Percentiles rank a stretch among this genome's conserved stretches.
Evolutionary conservation across 2,329 filamentous ascomycete genomes (phyloP).

Genomic region (Botrytis galanthina): DNA sequence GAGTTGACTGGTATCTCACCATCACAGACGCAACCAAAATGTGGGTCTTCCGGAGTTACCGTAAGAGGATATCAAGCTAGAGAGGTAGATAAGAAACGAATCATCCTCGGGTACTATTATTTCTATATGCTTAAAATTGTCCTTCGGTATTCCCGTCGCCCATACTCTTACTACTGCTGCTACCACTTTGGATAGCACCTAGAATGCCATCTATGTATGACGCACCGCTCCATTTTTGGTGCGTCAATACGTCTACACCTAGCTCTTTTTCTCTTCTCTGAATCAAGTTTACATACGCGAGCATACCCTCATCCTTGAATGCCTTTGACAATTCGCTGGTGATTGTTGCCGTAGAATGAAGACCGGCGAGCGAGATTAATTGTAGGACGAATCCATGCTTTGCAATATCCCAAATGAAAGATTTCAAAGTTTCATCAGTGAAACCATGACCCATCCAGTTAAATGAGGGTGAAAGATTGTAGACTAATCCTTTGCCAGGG

Average conservation of each 20-base stretch:
- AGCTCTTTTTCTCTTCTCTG: slow-evolving; percentile 85
- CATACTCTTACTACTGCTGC: slow-evolving; percentile 87
- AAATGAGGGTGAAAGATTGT: slow-evolving; percentile 95
- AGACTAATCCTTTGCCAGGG: slow-evolving; percentile 86
- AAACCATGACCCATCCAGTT: slow-evolving; percentile 99
- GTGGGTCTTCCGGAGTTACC: not conserved
- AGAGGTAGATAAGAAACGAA: not conserved
- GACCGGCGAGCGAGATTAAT: slow-evolving; percentile 63
- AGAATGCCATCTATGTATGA: slow-evolving; percentile 84
- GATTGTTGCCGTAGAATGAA: slow-evolving; percentile 64
- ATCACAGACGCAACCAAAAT: not conserved
- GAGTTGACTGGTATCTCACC: not conserved
- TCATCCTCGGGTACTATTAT: not conserved
- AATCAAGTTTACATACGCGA: slow-evolving; percentile 93
- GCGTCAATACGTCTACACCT: slow-evolving; percentile 44
- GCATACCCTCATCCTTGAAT: slow-evolving; percentile 92
- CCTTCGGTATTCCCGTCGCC: slow-evolving; percentile 89
- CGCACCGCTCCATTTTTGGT: slow-evolving; percentile 57
- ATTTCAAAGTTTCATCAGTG: slow-evolving; percentile 74
- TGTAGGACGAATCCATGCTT: slow-evolving; percentile 76
- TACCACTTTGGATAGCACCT: slow-evolving; percentile 87
- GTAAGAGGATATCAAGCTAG: not conserved
- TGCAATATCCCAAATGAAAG: slow-evolving; percentile 95
- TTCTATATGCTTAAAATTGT: slow-evolving; percentile 47
- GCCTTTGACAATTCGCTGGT: slow-evolving; percentile 72